phyloP scores from a whole-genome alignment of 2,329 filamentous ascomycete species.

The Thelonectria olida region DNA sequence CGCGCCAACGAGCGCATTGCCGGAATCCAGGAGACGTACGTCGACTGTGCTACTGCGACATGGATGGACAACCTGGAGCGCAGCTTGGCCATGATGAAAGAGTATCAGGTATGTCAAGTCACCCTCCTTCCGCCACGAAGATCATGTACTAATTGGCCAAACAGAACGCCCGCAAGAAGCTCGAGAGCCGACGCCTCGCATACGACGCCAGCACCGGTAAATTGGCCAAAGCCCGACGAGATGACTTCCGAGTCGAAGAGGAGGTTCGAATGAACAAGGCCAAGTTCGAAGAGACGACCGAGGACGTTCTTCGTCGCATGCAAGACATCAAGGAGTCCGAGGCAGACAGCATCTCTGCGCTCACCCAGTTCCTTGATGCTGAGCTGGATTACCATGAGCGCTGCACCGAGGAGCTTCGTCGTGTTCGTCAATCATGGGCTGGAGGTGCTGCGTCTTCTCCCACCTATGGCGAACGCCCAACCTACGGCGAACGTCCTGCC shows the following conservation, averaged over 20 bases:
- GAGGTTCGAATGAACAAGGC: slow-evolving; percentile 90
- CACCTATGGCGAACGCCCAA: slow-evolving; percentile 25
- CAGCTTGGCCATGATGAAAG: slow-evolving; percentile 93
- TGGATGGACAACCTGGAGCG: slow-evolving; percentile 95
- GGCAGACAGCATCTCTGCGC: slow-evolving; percentile 80
- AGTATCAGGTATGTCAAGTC: slow-evolving; percentile 80
- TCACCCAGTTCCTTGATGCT: slow-evolving; percentile 84
- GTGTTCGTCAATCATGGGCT: slow-evolving; percentile 58
- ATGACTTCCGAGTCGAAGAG: slow-evolving; percentile 93
- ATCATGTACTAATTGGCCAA: slow-evolving; percentile 50
- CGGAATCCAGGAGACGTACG: slow-evolving; percentile 84
- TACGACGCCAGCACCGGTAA: slow-evolving; percentile 91
- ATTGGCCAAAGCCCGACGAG: slow-evolving; percentile 92
- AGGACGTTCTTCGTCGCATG: slow-evolving; percentile 93
- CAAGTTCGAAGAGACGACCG: slow-evolving; percentile 95
- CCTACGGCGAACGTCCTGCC: too few relatives aligned
- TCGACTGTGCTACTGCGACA: slow-evolving; percentile 77
- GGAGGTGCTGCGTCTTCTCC: slow-evolving; percentile 39
- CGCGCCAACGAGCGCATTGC: slow-evolving; percentile 89
- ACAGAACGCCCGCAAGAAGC: slow-evolving; percentile 82
- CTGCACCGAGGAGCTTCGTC: slow-evolving; percentile 82
- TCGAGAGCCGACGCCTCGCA: slow-evolving; percentile 86
- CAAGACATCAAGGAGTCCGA: slow-evolving; percentile 96
- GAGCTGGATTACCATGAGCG: slow-evolving; percentile 92
- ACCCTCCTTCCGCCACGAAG: neutral